These are phyloP conservation scores for Penicillium soppii DNA, from an alignment of 495 filamentous ascomycete genomes.

Conservation along the genomic window DNA sequence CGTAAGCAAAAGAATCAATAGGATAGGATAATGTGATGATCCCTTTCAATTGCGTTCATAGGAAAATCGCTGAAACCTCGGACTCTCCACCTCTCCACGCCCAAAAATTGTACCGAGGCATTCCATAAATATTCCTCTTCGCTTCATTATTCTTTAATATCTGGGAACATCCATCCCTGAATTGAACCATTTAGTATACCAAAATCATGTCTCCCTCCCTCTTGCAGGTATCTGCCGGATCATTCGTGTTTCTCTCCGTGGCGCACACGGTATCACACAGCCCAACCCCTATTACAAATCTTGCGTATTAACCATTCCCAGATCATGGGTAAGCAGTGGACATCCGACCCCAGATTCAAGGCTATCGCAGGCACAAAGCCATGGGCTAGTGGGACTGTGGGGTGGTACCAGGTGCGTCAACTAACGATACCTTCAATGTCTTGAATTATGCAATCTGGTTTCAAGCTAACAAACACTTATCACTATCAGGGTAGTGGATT, in stretches of 20 bases:
- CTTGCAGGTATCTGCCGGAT: constrained; percentile 23
- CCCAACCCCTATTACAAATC: neutral
- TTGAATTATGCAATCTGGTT: neutral
- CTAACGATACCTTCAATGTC: neutral
- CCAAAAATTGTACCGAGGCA: neutral
- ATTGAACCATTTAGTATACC: neutral
- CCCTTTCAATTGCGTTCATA: too few species aligned
- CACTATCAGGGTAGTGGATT: constrained; percentile 28
- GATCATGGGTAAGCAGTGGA: constrained; percentile 26
- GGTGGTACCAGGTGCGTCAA: constrained; percentile 32
- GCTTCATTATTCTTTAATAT: too few species aligned
- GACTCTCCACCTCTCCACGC: neutral
- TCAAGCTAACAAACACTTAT: neutral
- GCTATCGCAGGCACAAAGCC: constrained; percentile 20
- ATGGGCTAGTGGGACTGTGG: constrained; percentile 29
- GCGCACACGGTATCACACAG: constrained; percentile 26
- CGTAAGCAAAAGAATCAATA: too few species aligned
- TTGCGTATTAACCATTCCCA: neutral
- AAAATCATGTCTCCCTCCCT: constrained; percentile 16
- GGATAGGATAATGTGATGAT: neutral
- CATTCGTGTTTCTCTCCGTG: constrained; percentile 21
- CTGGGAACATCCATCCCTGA: neutral
- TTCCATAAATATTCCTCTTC: neutral
- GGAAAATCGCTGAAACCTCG: neutral
- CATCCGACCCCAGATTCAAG: constrained; percentile 25